Evolutionary conservation across 1,284 basidiomycete species (phyloP).

Genomic region (Marasmius oreades): DNA sequence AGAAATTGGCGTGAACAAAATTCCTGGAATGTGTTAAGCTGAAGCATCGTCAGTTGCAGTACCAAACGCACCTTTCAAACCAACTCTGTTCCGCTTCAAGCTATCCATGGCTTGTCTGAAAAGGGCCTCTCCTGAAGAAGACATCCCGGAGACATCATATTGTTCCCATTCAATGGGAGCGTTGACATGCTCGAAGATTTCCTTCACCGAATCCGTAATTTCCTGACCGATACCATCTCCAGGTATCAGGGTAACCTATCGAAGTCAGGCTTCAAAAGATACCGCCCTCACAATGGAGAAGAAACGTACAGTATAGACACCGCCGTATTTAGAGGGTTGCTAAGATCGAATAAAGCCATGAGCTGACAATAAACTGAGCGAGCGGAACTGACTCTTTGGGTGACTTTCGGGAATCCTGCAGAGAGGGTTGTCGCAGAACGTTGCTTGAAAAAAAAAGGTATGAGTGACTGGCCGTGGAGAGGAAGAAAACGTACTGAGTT

Average conservation of each 20-base stretch:
- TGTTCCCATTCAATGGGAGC: slow-evolving; percentile 99
- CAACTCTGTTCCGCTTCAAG: slow-evolving; percentile 95
- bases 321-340: slow-evolving; percentile 94
- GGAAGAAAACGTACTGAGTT: slow-evolving; percentile 43
- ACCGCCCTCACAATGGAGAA: slow-evolving; percentile 17
- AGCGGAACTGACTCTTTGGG: slow-evolving; percentile 19
- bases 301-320: slow-evolving; percentile 76
- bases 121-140: slow-evolving; percentile 88
- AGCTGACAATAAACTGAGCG: background rate
- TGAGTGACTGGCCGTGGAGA: slow-evolving; percentile 3
- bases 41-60: background rate
- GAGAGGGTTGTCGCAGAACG: slow-evolving; percentile 77
- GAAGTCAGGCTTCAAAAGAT: slow-evolving; percentile 18
- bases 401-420: slow-evolving; percentile 74
- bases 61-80: slow-evolving; percentile 82
- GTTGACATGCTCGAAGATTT: slow-evolving; percentile 96
- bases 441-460: slow-evolving; percentile 30
- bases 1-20: slow-evolving; percentile 98
- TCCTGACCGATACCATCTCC: slow-evolving; percentile 97
- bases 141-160: slow-evolving; percentile 97
- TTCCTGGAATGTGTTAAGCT: slow-evolving; percentile 52
- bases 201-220: slow-evolving; percentile 98
- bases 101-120: slow-evolving; percentile 98
- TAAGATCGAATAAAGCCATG: slow-evolving; percentile 25
- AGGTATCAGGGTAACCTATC: slow-evolving; percentile 88